Evolutionary conservation across 768 basidiomycete genomes (phyloP), one percentile per base, ranked within the genome.

Genomic region (Phylloporus rhodoxanthus): DNA sequence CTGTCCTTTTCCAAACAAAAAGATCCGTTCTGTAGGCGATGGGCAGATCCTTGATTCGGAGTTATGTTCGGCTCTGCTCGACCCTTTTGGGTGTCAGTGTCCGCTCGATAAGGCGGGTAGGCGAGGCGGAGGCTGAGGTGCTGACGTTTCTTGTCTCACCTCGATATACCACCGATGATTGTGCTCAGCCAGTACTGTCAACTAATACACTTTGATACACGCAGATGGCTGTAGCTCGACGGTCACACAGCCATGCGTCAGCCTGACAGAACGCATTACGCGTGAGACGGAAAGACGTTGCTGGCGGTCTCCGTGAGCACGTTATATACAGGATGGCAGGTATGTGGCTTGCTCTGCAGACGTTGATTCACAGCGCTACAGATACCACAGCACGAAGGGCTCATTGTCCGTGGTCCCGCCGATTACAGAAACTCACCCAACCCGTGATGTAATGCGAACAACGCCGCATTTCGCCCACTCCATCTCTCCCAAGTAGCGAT

Each of bases 261-360:
- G 17, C 36, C 17, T 37, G 36, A 30, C 29, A 30, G 26, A 34
- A 34, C 34, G 34, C 33, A 34, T 36, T 19, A 36, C 34, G n/a
- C 34, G 36, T 19, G 36, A 19, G 36, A 33, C 4, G 36, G 36
- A 37, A 37, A 37, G 36, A 38, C 37, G 5, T 13, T 21, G 37
- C 21, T 38, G 37, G 37, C 19, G 8, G 7, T n/a, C 15, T 34
- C 33, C 33, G 36, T 2, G 7, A 6, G 7, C 21, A 45, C n/a
- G 45, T 6, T 33, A 32, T 32, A 32, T 32, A 33, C 32, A 61
- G 60, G 52, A 62, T 61, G 60, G 58, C 46, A 5, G 2, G 34
- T 19, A 34, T 11, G 25, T 41, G 46, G 46, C 34, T 48, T 30
- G 53, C 40, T 50, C n/a, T 47, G 4, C n/a, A 37, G 14, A 34